Conservation (phyloP, 495 filamentous ascomycete species). For the Talaromyces nanjingensis region DNA sequence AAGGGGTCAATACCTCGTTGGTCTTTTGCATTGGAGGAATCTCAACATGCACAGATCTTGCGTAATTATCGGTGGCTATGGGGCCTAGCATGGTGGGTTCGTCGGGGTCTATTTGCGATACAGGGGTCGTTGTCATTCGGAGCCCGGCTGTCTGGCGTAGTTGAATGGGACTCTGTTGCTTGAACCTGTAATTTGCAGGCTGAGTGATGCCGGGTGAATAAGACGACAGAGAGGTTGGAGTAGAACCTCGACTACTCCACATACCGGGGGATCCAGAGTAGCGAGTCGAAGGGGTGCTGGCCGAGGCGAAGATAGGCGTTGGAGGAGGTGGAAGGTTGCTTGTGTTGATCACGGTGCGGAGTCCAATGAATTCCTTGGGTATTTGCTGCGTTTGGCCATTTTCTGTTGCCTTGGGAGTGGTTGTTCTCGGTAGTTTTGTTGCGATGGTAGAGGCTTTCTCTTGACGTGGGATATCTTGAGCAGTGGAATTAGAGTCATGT, state of each 20-base stretch:
- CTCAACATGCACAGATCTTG: slow-evolving; percentile 4
- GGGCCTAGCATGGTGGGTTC: slow-evolving; percentile 22
- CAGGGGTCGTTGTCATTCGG: slow-evolving; percentile 48
- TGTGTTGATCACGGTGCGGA: slow-evolving; percentile 39
- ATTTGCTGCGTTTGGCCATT: slow-evolving; percentile 19
- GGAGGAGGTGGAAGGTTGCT: slow-evolving; percentile 59
- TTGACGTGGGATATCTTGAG: background rate
- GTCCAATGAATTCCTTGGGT: slow-evolving; percentile 37
- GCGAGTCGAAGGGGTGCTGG: slow-evolving; percentile 84
- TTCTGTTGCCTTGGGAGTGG: slow-evolving; percentile 11
- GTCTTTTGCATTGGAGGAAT: slow-evolving; percentile 22
- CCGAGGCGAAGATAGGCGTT: slow-evolving; percentile 59
- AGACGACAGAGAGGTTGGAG: slow-evolving; percentile 94
- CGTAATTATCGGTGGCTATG: slow-evolving; percentile 11
- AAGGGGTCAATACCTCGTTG: slow-evolving; percentile 27
- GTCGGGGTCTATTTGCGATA: slow-evolving; percentile 56
- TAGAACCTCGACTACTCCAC: slow-evolving; percentile 82
- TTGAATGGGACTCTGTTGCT: slow-evolving; percentile 58
- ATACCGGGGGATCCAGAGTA: slow-evolving; percentile 88
- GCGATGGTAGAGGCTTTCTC: background rate
- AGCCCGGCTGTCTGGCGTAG: slow-evolving; percentile 58
- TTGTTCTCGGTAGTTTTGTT: slow-evolving; percentile 5
- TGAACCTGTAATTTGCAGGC: slow-evolving; percentile 49
- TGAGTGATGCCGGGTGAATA: slow-evolving; percentile 77
- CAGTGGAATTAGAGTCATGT: background rate